Evolutionary conservation across 441 rosid genomes (phyloP).

Genomic region (Metrosideros polymorpha): DNA sequence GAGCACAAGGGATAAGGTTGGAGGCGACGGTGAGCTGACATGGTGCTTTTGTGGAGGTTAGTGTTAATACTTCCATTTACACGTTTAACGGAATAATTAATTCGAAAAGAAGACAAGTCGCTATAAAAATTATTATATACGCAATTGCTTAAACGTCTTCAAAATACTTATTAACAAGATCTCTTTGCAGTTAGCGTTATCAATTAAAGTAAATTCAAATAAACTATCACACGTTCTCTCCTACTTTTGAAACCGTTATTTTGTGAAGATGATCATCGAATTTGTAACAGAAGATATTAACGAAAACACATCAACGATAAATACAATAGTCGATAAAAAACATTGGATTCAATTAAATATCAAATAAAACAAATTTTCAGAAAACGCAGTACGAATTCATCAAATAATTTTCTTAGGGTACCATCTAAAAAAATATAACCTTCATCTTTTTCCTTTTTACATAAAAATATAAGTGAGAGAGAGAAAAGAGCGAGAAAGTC

Average conservation of each 20-base stretch:
- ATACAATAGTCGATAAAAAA: accelerated
- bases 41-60: not conserved
- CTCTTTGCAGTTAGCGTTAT: not conserved
- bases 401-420: not conserved
- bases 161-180: not conserved
- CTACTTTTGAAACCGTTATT: accelerated
- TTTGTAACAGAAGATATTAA: accelerated
- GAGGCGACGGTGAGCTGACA: not conserved
- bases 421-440: not conserved
- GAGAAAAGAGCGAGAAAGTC: not conserved
- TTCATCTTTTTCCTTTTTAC: not conserved
- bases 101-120: not conserved
- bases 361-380: not conserved
- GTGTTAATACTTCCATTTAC: not conserved
- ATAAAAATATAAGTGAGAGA: accelerated
- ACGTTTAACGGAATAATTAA: not conserved
- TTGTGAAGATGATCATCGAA: accelerated
- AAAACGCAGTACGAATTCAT: not conserved
- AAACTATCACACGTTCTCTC: not conserved
- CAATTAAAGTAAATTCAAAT: not conserved
- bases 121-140: too few species aligned
- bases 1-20: not conserved
- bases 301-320: not conserved
- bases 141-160: not conserved
- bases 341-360: not conserved